These are phyloP conservation scores for Anacardium occidentale DNA, from an alignment of 345 rosid genomes.

Conservation along the genomic window DNA sequence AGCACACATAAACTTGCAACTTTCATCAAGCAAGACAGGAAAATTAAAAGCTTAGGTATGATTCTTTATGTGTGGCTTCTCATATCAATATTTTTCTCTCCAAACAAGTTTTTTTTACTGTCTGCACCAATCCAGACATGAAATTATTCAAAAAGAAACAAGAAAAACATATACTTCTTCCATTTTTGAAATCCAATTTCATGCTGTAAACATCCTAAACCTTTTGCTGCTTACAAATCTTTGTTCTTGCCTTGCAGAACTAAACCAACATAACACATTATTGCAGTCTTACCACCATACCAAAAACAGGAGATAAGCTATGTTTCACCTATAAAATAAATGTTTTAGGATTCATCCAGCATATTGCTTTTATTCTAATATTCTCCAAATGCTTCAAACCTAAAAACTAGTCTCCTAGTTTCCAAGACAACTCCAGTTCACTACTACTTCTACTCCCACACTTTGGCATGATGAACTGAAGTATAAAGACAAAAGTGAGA, in stretches of 20 bases:
- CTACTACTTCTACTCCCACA: not conserved
- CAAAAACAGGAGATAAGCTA: not conserved
- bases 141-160: not conserved
- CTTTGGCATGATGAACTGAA: constrained; percentile 4
- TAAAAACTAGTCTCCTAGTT: not conserved
- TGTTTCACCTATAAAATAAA: not conserved
- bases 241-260: not conserved
- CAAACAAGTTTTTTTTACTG: not conserved
- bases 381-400: not conserved
- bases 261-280: not conserved
- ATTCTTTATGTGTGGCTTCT: not conserved
- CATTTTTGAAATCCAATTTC: not conserved
- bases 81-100: not conserved
- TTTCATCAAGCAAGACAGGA: not conserved
- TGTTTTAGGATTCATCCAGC: not conserved
- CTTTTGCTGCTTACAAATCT: not conserved
- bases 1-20: not conserved
- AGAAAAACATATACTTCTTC: not conserved
- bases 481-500: not conserved
- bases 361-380: not conserved
- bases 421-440: constrained; percentile 9
- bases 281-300: not conserved
- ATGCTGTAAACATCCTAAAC: not conserved
- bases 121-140: not conserved
- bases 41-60: not conserved